Conservation (phyloP, 2,329 filamentous ascomycete genomes). For the Tolypocladium tropicale region DNA sequence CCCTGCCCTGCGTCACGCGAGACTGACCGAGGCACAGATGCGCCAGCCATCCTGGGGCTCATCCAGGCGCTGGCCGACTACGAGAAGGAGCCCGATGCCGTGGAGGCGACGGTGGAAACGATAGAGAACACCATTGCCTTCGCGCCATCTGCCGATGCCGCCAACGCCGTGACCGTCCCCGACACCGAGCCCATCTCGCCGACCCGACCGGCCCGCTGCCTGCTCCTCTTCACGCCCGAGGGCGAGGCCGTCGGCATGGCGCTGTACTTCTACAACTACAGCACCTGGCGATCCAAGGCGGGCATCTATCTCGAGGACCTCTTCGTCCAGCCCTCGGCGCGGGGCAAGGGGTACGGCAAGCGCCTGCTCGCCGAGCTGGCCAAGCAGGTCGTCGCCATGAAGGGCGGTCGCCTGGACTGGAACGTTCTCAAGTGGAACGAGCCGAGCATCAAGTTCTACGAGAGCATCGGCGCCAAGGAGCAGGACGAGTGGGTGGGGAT, state of each 20-base stretch:
- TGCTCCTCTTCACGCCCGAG: constrained; percentile 49
- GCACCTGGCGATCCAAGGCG: constrained; percentile 78
- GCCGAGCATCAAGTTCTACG: constrained; percentile 81
- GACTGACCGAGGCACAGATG: constrained; percentile 43
- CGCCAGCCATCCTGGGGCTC: constrained; percentile 68
- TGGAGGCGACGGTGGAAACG: constrained; percentile 68
- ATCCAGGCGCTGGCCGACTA: constrained; percentile 83
- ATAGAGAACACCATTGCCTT: constrained; percentile 73
- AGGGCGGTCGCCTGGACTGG: constrained; percentile 77
- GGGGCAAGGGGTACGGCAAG: constrained; percentile 73
- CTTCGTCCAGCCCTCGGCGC: constrained; percentile 62
- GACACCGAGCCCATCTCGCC: constrained; percentile 44
- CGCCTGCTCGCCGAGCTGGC: constrained; percentile 65
- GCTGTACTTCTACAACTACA: constrained; percentile 92
- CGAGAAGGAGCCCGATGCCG: constrained; percentile 64
- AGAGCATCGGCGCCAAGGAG: constrained; percentile 53
- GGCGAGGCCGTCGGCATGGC: constrained; percentile 61
- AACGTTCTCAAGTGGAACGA: constrained; percentile 88
- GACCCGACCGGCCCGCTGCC: constrained; percentile 60
- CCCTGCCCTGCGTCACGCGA: constrained; percentile 6
- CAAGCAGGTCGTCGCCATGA: constrained; percentile 63
- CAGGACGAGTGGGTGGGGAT: constrained; percentile 68
- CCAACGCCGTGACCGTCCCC: constrained; percentile 24
- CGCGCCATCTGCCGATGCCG: constrained; percentile 39
- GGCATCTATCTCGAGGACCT: constrained; percentile 92